Evolutionary conservation across 306 rosid species (phyloP), one percentile per base, ranked within the genome.

Genomic region (Citrullus amarus): DNA sequence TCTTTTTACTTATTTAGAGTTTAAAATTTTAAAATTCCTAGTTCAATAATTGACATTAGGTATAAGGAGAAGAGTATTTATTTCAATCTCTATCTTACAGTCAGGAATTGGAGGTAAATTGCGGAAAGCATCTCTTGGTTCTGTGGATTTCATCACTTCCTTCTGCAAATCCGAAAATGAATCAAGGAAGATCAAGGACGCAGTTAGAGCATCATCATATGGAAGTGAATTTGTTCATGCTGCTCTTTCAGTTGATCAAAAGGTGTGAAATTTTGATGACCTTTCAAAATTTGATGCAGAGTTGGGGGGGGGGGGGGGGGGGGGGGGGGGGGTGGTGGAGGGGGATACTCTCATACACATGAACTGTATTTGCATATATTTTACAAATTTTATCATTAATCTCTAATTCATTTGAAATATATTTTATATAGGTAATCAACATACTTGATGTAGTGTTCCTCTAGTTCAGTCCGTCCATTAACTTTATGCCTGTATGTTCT

Each of bases 161-260:
- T 87, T 85, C 34, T 92, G 91, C 86, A 91, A 81, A 83, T 87
- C 96, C 9, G 85, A 92, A 77, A 87, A 83, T 63, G 96, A 89
- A 78, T 86, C 89, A 54, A 80, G 84, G 78, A 92, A 80, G 88
- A 91, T 95, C 84, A 89, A 88, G 85, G 93, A 95, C 32, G 99
- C 99, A 78, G 93, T 88, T 62, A 80, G 84, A 90, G 80, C 91
- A 58, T 95, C 99, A 81, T 87, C 93, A 2, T 92, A 84, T 66
- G 98, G 97, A 81, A 84, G 96, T 78, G 93, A 90, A 87, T 95
- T 89, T 92, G 98, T 95, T 79, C 96, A 86, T 81, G 99, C 98
- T 67, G 99, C 98, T 80, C 97, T 95, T 79, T 83, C 92, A 44
- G 90, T 95, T 63, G 82, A 95, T 58, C 81, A 87, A 80, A 95